Percentiles rank a stretch among this genome's conserved stretches.
phyloP scores from a whole-genome alignment of 2,329 filamentous ascomycete species.

The Periconia sp. region DNA sequence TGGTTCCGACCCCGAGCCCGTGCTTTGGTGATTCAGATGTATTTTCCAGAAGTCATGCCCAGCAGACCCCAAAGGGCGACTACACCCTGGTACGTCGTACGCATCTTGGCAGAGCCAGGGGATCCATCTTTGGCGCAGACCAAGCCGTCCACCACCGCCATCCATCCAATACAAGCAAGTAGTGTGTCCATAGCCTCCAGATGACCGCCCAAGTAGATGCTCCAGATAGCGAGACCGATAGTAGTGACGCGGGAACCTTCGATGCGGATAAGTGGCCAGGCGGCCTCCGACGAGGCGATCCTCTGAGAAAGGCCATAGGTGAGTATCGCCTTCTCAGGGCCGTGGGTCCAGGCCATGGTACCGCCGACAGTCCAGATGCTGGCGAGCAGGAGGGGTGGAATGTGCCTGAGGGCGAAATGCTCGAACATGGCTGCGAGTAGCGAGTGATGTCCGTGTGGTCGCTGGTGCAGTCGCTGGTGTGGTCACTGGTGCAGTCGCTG shows the following conservation, averaged over 20 bases:
- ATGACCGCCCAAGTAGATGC: conserved; percentile 22
- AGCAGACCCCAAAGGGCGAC: conserved; percentile 24
- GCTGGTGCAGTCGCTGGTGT: too few relatives aligned
- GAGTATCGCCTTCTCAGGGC: conserved; percentile 17
- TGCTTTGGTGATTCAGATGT: conserved; percentile 14
- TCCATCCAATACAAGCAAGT: conserved; percentile 20
- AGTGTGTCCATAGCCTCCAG: conserved; percentile 25
- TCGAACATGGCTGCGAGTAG: too few relatives aligned
- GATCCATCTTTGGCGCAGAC: conserved; percentile 19
- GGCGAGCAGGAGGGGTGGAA: conserved; percentile 25
- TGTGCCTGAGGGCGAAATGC: conserved; percentile 18
- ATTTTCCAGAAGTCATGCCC: conserved; percentile 24
- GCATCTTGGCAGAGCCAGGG: conserved; percentile 15
- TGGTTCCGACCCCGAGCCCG: too few relatives aligned
- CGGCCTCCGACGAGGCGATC: conserved; percentile 17
- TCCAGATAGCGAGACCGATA: conserved; percentile 22
- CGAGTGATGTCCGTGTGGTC: too few relatives aligned
- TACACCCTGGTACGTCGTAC: conserved; percentile 11
- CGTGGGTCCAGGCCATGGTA: conserved; percentile 15
- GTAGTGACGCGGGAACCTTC: conserved; percentile 20
- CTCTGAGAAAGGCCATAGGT: conserved; percentile 16
- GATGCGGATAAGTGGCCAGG: conserved; percentile 23
- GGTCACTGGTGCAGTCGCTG: too few relatives aligned
- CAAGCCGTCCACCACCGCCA: conserved; percentile 20
- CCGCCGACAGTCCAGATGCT: conserved; percentile 22